A percentile compares a stretch with the other conserved stretches of the same genome.
Conservation (phyloP, 148 eudicot species). For the Amaranthus hypochondriacus region DNA sequence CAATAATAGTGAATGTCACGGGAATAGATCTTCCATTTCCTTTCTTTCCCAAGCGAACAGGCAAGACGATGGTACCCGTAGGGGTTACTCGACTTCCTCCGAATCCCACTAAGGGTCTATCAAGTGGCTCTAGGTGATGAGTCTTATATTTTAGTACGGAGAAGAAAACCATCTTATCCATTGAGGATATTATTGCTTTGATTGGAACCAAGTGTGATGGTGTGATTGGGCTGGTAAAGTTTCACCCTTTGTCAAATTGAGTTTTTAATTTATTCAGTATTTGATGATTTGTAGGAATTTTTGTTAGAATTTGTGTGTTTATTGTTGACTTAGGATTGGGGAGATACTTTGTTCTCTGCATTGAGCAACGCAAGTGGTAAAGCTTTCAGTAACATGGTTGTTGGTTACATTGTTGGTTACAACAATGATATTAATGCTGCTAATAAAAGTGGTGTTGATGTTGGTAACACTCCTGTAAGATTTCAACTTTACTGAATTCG, state of each 20-base stretch:
- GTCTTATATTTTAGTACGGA: conserved; percentile 49
- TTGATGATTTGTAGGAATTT: not conserved
- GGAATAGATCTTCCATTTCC: too few relatives aligned
- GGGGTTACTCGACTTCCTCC: too few relatives aligned
- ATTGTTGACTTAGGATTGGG: conserved; percentile 94
- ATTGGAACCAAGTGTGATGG: conserved; percentile 96
- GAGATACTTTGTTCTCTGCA: conserved; percentile 90
- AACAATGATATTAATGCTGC: conserved; percentile 92
- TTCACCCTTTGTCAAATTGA: not conserved
- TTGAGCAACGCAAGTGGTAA: conserved; percentile 94
- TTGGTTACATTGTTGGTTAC: conserved; percentile 44
- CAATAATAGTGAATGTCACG: too few relatives aligned
- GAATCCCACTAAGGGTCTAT: too few relatives aligned
- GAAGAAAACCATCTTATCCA: conserved; percentile 86
- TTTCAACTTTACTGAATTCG: not conserved
- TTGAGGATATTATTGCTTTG: conserved; percentile 86
- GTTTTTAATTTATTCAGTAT: not conserved
- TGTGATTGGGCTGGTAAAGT: conserved; percentile 84
- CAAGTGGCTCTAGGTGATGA: too few relatives aligned
- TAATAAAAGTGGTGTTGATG: conserved; percentile 86
- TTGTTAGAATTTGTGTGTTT: not conserved
- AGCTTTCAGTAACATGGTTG: conserved; percentile 99
- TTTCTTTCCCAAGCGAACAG: too few relatives aligned
- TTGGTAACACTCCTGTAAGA: conserved; percentile 96
- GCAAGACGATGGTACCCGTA: too few relatives aligned